Base-by-base conservation (phyloP, 371 early-diverging fungal species). In the Mucor plumbeus region DNA sequence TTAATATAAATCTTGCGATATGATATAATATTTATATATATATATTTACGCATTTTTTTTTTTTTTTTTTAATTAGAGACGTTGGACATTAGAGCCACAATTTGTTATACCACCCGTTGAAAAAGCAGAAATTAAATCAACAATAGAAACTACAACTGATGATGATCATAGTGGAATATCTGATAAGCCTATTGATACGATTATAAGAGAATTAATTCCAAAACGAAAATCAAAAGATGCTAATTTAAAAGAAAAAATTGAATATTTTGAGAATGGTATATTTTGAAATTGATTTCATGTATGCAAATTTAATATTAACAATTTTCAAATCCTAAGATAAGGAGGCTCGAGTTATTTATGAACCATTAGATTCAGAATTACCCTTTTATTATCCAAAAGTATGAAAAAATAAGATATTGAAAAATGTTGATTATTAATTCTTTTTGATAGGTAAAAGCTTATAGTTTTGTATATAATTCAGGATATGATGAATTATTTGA, bases 331-430 rank as follows among this genome's bases (percentile, higher is more conserved):
- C 17, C 14, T 10, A 34, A 69, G 65, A 68, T 19, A 58, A 38
- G 57, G 73, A 50, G 53, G 69, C 57, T 7, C 64, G 69, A 54
- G 73, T 77, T 39, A 55, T 70, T n/a, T 77, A 69, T 59, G 40
- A 36, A n/a, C 76, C 77, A n/a, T 41, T 64, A 21, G 64, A 58
- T 11, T 56, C 48, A 5, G 35, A 50, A 1, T 61, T 92, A 17
- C 93, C 93, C 0, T 92, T 90, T 67, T 92, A 88, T 70, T 92
- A 92, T 73, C 93, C 92, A 47, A 88, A 88, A 68, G 90, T 87
- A 61, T 71, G 67, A 43, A 70, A 70, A 31, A 8, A 54, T 53
- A 68, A 40, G 50, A 43, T 3, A 9, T 61, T 3, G 11, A 17
- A 7, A 15, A 9, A 38, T 21, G 13, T n/a, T 44, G 36, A 50